These are phyloP conservation scores for Oropetium thomaeum DNA, from an alignment of 176 grass and related monocot genomes.

Conservation along the genomic window DNA sequence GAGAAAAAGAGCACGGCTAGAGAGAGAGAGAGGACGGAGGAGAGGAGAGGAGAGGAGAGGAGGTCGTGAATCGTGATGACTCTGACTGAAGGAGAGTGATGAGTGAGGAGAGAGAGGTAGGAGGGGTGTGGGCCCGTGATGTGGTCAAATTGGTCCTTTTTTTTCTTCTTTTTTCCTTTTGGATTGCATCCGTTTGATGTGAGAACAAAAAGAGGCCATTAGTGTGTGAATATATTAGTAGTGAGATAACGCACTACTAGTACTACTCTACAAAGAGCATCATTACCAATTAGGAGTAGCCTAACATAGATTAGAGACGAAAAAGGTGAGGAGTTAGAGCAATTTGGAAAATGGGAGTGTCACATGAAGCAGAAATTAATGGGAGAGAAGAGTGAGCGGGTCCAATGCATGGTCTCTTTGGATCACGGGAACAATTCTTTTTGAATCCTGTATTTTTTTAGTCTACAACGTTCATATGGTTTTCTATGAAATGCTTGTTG, in stretches of 20 bases:
- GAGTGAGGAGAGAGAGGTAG: not conserved
- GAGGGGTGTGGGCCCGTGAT: not conserved
- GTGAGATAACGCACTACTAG: not conserved
- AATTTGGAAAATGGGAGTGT: not conserved
- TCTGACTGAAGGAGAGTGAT: slow-evolving; percentile 39
- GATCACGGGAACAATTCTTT: too few species aligned
- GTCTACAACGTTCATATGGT: too few species aligned
- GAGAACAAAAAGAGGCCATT: slow-evolving; percentile 39
- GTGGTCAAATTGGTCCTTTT: slow-evolving; percentile 46
- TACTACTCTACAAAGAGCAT: not conserved
- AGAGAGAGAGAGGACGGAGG: not conserved
- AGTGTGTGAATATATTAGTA: slow-evolving; percentile 24
- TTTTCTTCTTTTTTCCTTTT: slow-evolving; percentile 1
- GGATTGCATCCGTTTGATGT: slow-evolving; percentile 23
- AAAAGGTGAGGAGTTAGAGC: not conserved
- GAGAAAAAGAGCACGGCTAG: slow-evolving; percentile 23
- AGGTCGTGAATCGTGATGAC: slow-evolving; percentile 39
- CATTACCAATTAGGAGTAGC: not conserved
- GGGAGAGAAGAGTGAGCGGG: too few species aligned
- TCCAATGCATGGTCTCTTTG: too few species aligned
- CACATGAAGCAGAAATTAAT: not conserved
- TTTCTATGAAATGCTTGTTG: too few species aligned
- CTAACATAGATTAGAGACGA: not conserved
- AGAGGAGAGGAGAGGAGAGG: too few species aligned
- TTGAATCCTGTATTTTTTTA: too few species aligned